phyloP scores from a whole-genome alignment of 2,329 filamentous ascomycete species.

The Claviceps sp. region DNA sequence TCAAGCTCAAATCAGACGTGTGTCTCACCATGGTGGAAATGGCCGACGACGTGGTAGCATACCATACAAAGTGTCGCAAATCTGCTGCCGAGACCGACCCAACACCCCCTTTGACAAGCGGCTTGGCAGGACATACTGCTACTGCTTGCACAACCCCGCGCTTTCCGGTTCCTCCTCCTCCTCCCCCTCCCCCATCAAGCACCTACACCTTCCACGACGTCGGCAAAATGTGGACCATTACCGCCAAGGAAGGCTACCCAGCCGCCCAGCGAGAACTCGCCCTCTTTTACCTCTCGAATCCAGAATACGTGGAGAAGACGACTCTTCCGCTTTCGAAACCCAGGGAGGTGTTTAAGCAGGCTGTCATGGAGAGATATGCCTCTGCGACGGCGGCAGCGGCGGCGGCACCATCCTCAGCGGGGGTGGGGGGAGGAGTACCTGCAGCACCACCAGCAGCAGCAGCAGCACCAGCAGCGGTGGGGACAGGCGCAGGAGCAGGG shows the following conservation, averaged over 20 bases:
- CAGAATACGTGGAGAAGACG: constrained; percentile 68
- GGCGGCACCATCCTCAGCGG: constrained; percentile 8
- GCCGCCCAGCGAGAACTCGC: constrained; percentile 87
- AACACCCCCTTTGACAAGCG: constrained; percentile 24
- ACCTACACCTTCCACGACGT: constrained; percentile 67
- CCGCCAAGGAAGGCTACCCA: constrained; percentile 73
- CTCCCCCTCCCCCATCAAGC: constrained; percentile 35
- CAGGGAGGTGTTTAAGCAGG: constrained; percentile 79
- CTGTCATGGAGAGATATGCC: constrained; percentile 60
- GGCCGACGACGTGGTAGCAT: constrained; percentile 41
- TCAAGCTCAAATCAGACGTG: constrained; percentile 79
- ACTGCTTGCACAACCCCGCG: too few species aligned
- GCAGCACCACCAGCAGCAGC: constrained; percentile 10
- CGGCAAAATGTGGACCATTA: constrained; percentile 81
- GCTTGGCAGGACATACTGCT: constrained; percentile 5
- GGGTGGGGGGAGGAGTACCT: constrained; percentile 22
- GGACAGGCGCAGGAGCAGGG: constrained; percentile 24
- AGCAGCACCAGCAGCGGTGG: constrained; percentile 9
- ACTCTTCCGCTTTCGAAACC: constrained; percentile 75
- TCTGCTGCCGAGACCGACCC: constrained; percentile 21
- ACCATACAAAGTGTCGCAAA: constrained; percentile 50
- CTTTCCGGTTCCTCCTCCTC: too few species aligned
- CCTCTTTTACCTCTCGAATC: constrained; percentile 84
- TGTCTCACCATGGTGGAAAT: constrained; percentile 65
- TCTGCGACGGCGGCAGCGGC: constrained; percentile 9